Conservation (phyloP, 2,329 filamentous ascomycete genomes). For the Hirsutella minnesotensis region DNA sequence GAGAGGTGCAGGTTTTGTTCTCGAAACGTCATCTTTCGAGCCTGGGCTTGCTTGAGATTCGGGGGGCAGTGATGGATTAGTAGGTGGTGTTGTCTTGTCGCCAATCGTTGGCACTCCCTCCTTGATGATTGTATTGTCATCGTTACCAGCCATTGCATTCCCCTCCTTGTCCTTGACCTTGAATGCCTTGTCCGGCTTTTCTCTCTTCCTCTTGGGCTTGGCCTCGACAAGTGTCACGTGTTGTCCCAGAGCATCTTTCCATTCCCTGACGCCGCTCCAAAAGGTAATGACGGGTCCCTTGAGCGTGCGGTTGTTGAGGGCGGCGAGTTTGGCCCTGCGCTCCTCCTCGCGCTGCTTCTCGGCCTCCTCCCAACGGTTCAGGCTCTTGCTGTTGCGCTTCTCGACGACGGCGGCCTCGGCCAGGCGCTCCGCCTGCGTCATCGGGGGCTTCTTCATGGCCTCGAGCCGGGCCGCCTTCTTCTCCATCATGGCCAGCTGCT, state of each 20-base stretch:
- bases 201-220: slow-evolving; percentile 46
- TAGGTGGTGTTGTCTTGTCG: background rate
- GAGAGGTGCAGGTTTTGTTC: no score
- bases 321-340: slow-evolving; percentile 70
- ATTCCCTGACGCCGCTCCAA: slow-evolving; percentile 85
- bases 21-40: no score
- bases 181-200: slow-evolving; percentile 23
- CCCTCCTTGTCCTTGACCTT: slow-evolving; percentile 10
- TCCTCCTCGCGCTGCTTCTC: slow-evolving; percentile 84
- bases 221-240: slow-evolving; percentile 51
- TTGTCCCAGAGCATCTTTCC: slow-evolving; percentile 63
- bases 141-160: slow-evolving; percentile 9
- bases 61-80: no score
- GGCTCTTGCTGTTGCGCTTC: slow-evolving; percentile 74
- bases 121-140: slow-evolving; percentile 7
- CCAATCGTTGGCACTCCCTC: slow-evolving; percentile 8
- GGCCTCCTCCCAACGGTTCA: slow-evolving; percentile 88
- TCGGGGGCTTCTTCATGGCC: slow-evolving; percentile 62
- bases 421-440: slow-evolving; percentile 80
- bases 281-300: slow-evolving; percentile 83
- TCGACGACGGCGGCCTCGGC: slow-evolving; percentile 75
- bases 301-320: slow-evolving; percentile 74
- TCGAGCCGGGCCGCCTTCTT: slow-evolving; percentile 58
- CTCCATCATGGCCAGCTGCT: slow-evolving; percentile 57
- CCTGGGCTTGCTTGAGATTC: no score